phyloP scores from a whole-genome alignment of 2,329 filamentous ascomycete species.

The Diaporthe eres region DNA sequence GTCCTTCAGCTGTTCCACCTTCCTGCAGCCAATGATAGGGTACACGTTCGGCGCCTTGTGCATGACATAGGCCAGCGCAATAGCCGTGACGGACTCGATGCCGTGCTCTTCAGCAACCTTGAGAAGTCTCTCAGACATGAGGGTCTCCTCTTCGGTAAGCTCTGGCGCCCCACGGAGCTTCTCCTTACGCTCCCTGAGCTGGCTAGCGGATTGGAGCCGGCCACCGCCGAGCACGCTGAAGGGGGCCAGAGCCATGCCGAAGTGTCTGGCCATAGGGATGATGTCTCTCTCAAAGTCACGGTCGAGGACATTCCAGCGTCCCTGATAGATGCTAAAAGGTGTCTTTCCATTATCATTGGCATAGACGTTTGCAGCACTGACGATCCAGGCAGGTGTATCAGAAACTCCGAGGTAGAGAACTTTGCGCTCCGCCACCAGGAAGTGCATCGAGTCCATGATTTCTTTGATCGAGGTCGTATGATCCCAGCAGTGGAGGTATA shows the following conservation, averaged over 20 bases:
- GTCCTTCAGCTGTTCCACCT: slow-evolving; percentile 22
- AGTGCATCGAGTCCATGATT: slow-evolving; percentile 77
- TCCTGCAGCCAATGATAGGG: slow-evolving; percentile 15
- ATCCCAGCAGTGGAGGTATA: slow-evolving; percentile 78
- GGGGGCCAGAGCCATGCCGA: slow-evolving; percentile 12
- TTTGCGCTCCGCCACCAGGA: slow-evolving; percentile 71
- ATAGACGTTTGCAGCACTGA: slow-evolving; percentile 75
- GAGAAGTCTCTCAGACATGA: slow-evolving; percentile 3
- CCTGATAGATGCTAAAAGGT: slow-evolving; percentile 79
- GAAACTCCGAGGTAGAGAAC: slow-evolving; percentile 76
- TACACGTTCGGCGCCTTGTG: slow-evolving; percentile 23
- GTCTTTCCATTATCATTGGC: slow-evolving; percentile 79
- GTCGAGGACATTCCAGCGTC: slow-evolving; percentile 68
- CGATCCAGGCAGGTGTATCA: slow-evolving; percentile 15
- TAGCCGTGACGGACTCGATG: slow-evolving; percentile 14
- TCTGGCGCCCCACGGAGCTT: slow-evolving; percentile 1
- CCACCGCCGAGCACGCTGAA: slow-evolving; percentile 16
- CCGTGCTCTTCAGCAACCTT: slow-evolving; percentile 16
- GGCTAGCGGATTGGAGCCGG: background rate
- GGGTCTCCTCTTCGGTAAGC: slow-evolving; percentile 17
- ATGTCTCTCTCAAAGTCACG: slow-evolving; percentile 46
- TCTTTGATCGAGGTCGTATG: slow-evolving; percentile 75
- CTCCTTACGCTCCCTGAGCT: slow-evolving; percentile 16
- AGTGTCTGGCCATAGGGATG: slow-evolving; percentile 44
- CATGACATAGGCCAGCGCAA: slow-evolving; percentile 26